These are phyloP conservation scores for Lachnellula suecica DNA, from an alignment of 2,329 filamentous ascomycete genomes.

Conservation along the genomic window DNA sequence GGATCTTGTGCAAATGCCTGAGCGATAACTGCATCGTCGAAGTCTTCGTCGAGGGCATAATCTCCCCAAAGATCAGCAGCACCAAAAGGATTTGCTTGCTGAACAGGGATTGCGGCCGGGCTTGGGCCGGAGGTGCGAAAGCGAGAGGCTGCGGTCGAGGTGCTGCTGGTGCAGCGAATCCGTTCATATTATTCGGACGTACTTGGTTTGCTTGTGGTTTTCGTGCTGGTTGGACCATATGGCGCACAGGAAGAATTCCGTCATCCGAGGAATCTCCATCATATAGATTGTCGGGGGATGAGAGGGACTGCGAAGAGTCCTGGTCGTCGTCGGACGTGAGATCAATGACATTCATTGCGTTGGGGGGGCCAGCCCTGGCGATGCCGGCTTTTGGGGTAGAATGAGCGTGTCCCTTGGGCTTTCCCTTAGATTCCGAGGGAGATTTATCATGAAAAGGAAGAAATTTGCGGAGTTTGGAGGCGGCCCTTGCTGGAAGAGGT, in stretches of 20 bases:
- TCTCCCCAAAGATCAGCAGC: conserved; percentile 2
- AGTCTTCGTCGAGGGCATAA: conserved; percentile 8
- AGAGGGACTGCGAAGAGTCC: not conserved
- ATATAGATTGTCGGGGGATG: not conserved
- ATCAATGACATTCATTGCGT: conserved; percentile 7
- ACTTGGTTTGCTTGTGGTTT: not conserved
- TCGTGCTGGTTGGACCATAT: too few species aligned
- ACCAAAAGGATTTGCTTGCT: not conserved
- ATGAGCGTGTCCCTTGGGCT: not conserved
- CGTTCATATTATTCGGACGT: not conserved
- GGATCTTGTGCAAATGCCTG: not conserved
- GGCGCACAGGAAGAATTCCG: not conserved
- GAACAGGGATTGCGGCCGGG: not conserved
- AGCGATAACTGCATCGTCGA: conserved; percentile 10
- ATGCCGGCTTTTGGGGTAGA: not conserved
- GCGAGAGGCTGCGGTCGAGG: not conserved
- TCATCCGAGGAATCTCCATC: not conserved
- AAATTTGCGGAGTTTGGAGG: not conserved
- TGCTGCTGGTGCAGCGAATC: not conserved
- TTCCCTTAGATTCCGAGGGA: too few species aligned
- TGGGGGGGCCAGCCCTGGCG: not conserved
- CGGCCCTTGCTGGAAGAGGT: not conserved
- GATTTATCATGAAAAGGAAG: too few species aligned
- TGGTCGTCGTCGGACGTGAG: conserved; percentile 5
- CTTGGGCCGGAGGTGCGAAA: not conserved